Base-by-base conservation (phyloP, 805 yeast species). In the Saturnispora hagleri region DNA sequence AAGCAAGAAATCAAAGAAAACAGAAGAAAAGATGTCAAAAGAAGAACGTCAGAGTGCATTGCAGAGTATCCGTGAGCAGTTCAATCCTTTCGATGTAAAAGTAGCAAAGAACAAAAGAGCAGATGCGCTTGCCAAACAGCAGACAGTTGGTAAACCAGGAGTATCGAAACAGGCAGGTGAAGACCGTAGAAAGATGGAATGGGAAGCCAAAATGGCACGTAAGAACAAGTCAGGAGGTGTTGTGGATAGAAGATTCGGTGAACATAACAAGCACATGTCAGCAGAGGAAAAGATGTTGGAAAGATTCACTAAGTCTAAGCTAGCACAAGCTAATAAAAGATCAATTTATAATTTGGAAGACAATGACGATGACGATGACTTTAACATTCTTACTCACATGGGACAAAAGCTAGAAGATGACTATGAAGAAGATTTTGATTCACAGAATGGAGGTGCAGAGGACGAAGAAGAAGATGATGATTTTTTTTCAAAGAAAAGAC, bases 251-350 rank as follows among this genome's bases (percentile, higher is more conserved):
- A 80, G 97, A 69, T 91, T 93, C 67, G 99, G 99, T 65, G 99
- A 93, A 63, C 77, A 79, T 57, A 84, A 88, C 66, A 66, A 73
- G 7, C 67, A 73, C 46, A 62, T 93, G 73, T 78, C 84, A n/a
- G 82, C 82, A 12, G 98, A 93, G 67, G 97, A 93, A 59, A 88
- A 86, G 67, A 89, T 89, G 96, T 77, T 93, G 69, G 96, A 86
- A 63, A 82, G 99, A 71, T 93, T 89, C 72, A 87, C 97, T 4
- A 80, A 84, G 52, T 98, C 91, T 71, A 77, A 86, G 64, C 95
- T 89, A 65, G 61, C 75, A 17, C 76, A 77, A 53, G 65, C 77
- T 2, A 70, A 79, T n/a, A 82, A 76, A 58, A 71, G 74, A 42
- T 78, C 81, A 31, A 62, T 86, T 55, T 91, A 80, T 60, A 84